Conservation (phyloP, 257 asterid species). For the Rehmannia glutinosa region DNA sequence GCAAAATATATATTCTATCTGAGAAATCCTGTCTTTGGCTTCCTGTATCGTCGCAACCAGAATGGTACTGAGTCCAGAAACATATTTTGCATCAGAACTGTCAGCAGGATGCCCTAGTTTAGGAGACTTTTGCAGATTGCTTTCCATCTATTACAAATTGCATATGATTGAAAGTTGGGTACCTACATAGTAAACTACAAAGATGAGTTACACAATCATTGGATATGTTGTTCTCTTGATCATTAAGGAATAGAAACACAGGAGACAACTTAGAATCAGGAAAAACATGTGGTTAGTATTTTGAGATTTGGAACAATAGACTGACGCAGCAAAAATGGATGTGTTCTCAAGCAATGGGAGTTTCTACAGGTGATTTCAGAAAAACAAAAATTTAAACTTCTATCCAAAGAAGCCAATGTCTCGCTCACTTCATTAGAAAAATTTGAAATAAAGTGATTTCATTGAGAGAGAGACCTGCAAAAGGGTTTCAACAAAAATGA, state of each 20-base stretch:
- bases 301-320: neutral
- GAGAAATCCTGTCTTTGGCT: slow-evolving; percentile 85
- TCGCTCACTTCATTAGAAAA: neutral
- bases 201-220: neutral
- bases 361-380: neutral
- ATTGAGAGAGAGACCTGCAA: neutral
- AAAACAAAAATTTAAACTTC: neutral
- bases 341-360: neutral
- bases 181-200: slow-evolving; percentile 12
- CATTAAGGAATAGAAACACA: neutral
- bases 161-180: neutral
- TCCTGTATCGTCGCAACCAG: slow-evolving; percentile 86
- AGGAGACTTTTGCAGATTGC: slow-evolving; percentile 37
- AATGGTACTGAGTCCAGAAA: slow-evolving; percentile 75
- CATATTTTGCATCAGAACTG: slow-evolving; percentile 50
- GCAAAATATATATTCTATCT: slow-evolving; percentile 85
- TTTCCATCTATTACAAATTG: slow-evolving; percentile 46
- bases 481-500: slow-evolving; percentile 1
- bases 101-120: slow-evolving; percentile 34
- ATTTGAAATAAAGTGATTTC: neutral
- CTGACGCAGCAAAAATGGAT: neutral
- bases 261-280: neutral
- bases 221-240: neutral
- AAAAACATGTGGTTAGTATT: neutral
- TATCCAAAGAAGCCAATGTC: neutral